phyloP scores from a whole-genome alignment of 176 grass and related monocot genomes.

The Carex scoparia region DNA sequence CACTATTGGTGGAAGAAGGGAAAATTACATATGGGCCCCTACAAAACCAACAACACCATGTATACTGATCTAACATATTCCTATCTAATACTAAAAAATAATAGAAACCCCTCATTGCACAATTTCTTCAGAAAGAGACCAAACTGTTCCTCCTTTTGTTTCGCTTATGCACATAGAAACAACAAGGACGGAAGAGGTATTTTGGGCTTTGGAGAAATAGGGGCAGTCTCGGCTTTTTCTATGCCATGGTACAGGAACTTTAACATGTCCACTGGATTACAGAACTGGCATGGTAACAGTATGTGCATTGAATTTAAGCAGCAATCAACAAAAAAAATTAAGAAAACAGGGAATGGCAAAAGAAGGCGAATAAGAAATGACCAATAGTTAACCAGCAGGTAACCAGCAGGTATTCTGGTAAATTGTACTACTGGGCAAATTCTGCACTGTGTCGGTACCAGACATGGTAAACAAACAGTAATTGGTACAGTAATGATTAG shows the following conservation, averaged over 20 bases:
- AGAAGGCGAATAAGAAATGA: neutral
- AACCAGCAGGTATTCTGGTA: neutral
- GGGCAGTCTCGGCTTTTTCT: neutral
- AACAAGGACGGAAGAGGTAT: neutral
- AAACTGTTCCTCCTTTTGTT: neutral
- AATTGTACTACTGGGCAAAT: neutral
- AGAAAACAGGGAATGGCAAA: neutral
- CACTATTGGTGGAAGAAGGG: neutral
- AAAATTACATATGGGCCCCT: neutral
- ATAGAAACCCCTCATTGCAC: neutral
- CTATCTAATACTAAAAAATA: neutral
- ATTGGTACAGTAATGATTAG: neutral
- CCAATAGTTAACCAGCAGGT: neutral
- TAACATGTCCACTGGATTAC: neutral
- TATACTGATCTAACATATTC: neutral
- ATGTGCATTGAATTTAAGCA: neutral
- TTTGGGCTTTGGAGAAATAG: neutral
- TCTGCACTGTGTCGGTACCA: conserved; percentile 2
- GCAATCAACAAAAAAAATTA: neutral
- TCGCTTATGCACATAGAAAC: neutral
- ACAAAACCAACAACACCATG: neutral
- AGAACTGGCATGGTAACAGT: neutral
- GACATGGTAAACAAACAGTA: neutral
- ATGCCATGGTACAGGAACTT: neutral
- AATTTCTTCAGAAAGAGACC: neutral